A percentile compares a stretch with the other conserved stretches of the same genome.
These are phyloP conservation scores for Micractinium sp. DNA, from an alignment of 139 green algal genomes.

Conservation along the genomic window DNA sequence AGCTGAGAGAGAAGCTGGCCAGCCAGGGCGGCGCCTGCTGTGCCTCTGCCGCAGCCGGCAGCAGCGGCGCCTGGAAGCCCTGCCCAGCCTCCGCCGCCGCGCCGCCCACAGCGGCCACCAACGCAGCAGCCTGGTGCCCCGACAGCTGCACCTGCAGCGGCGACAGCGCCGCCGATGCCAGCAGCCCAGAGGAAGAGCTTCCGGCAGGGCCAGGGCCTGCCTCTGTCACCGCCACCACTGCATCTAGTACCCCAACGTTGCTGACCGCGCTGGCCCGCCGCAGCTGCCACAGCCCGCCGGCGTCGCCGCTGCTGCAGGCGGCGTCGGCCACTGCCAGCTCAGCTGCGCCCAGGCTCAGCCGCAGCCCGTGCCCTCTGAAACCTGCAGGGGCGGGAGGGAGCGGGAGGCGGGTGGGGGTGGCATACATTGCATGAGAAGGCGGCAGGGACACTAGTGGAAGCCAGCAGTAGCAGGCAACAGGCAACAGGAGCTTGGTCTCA, in stretches of 20 bases:
- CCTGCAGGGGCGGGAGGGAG: background rate
- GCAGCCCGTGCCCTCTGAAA: constrained; percentile 17
- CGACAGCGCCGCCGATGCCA: constrained; percentile 1
- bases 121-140: constrained; percentile 26
- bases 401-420: background rate
- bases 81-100: background rate
- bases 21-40: constrained; percentile 5
- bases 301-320: background rate
- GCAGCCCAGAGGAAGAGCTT: background rate
- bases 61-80: constrained; percentile 14
- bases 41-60: background rate
- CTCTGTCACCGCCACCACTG: background rate
- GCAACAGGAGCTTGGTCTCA: no score
- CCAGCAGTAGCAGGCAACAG: background rate
- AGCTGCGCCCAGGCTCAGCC: background rate
- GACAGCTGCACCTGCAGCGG: constrained; percentile 17
- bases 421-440: background rate
- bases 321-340: constrained; percentile 11
- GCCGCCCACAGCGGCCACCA: background rate
- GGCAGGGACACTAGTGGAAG: background rate
- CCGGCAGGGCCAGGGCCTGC: background rate
- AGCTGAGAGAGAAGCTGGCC: background rate
- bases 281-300: constrained; percentile 26
- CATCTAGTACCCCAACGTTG: background rate
- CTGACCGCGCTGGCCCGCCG: constrained; percentile 1